phyloP scores from a whole-genome alignment of 305 asterid species.

The Rubia occidens region DNA sequence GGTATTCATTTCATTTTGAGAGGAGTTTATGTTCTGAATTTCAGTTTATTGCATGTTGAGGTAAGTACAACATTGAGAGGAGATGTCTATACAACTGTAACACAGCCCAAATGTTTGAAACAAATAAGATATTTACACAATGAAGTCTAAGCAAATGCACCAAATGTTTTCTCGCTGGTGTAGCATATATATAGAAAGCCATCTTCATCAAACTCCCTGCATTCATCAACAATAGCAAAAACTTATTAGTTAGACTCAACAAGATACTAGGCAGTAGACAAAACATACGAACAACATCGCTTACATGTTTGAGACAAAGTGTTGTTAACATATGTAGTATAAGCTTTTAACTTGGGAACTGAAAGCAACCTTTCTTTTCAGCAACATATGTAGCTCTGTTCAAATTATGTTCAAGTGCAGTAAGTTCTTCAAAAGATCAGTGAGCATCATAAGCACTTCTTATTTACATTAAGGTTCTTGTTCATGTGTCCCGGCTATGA shows the following conservation, averaged over 20 bases:
- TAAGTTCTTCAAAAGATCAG: too few species aligned
- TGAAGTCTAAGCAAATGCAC: conserved; percentile 14
- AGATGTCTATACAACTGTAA: background rate
- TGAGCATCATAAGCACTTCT: too few species aligned
- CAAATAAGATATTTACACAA: conserved; percentile 1
- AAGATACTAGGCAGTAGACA: background rate
- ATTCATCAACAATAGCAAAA: conserved; percentile 1
- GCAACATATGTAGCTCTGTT: conserved; percentile 75
- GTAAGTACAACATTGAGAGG: background rate
- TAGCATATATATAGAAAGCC: conserved; percentile 94
- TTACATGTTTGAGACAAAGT: conserved; percentile 88
- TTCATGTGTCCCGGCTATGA: too few species aligned
- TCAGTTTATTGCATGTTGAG: background rate
- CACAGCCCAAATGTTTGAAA: background rate
- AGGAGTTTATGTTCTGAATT: background rate
- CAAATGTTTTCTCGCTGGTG: conserved; percentile 94
- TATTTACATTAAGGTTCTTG: too few species aligned
- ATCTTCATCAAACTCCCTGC: conserved; percentile 72
- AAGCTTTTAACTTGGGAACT: conserved; percentile 67
- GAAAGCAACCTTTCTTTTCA: conserved; percentile 68
- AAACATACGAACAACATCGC: conserved; percentile 11
- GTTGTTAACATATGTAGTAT: conserved; percentile 63
- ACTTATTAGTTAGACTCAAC: background rate
- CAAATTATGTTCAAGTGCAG: too few species aligned
- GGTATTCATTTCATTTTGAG: background rate